Evolutionary conservation across 73 alveolate species (phyloP).

Genomic region (Stentor coeruleus): DNA sequence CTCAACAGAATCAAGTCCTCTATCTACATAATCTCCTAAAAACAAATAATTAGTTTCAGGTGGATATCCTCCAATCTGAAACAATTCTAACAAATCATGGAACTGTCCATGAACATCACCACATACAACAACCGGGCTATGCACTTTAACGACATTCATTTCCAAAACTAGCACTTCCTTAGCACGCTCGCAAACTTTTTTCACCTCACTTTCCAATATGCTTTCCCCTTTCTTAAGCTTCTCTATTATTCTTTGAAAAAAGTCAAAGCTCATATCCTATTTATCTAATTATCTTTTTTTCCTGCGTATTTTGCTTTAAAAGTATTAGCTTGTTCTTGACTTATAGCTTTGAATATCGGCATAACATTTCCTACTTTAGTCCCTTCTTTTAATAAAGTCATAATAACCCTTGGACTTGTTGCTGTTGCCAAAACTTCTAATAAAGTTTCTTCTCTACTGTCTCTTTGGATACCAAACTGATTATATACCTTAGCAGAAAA

Average conservation of each 20-base stretch:
- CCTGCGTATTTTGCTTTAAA: background rate
- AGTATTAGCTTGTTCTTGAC: background rate
- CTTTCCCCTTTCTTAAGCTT: no score
- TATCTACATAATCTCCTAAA: constrained; percentile 85
- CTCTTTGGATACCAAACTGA: constrained; percentile 21
- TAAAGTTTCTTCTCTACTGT: constrained; percentile 20
- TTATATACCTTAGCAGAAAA: constrained; percentile 88
- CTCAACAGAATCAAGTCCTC: constrained; percentile 83
- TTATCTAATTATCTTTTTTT: no score
- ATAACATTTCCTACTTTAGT: background rate
- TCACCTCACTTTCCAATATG: no score
- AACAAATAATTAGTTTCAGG: constrained; percentile 78
- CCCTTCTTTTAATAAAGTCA: background rate
- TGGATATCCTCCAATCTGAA: constrained; percentile 82
- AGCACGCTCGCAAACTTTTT: constrained; percentile 1
- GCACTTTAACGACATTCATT: constrained; percentile 54
- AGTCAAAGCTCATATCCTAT: no score
- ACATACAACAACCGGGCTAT: constrained; percentile 87
- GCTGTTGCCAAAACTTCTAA: constrained; percentile 10
- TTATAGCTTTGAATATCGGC: background rate
- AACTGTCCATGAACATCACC: constrained; percentile 98
- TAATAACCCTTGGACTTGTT: background rate
- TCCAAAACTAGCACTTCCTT: constrained; percentile 83
- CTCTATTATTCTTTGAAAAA: no score
- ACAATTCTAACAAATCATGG: constrained; percentile 88